These are phyloP conservation scores for Lecanicillium sp. DNA, from an alignment of 2,329 filamentous ascomycete genomes.

Conservation along the genomic window DNA sequence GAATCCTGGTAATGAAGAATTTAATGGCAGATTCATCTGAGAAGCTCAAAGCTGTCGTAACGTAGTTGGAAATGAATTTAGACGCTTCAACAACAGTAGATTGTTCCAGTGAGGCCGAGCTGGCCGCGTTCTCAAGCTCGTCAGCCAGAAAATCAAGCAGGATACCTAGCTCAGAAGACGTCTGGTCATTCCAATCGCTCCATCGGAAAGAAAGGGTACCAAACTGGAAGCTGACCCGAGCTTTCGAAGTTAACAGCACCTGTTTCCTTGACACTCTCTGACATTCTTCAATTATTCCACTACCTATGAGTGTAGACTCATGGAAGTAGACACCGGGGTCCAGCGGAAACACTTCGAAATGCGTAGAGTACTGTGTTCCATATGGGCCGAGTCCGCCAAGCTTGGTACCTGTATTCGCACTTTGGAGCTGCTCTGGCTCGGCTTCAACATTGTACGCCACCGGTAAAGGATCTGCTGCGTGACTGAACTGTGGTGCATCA, in stretches of 20 bases:
- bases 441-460: slow-evolving; percentile 5
- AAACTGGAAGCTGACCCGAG: slow-evolving; percentile 37
- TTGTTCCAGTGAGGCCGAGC: slow-evolving; percentile 12
- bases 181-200: slow-evolving; percentile 50
- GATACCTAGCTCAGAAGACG: slow-evolving; percentile 57
- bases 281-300: slow-evolving; percentile 41
- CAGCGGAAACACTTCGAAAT: slow-evolving; percentile 58
- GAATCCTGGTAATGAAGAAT: slow-evolving; percentile 37
- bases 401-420: slow-evolving; percentile 21
- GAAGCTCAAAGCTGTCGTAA: slow-evolving; percentile 38
- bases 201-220: slow-evolving; percentile 46
- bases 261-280: slow-evolving; percentile 25
- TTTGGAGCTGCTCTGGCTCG: slow-evolving; percentile 14
- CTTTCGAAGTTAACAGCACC: slow-evolving; percentile 25
- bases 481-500: slow-evolving; percentile 45
- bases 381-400: slow-evolving; percentile 53
- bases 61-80: slow-evolving; percentile 43
- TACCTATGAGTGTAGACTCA: slow-evolving; percentile 52
- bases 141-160: slow-evolving; percentile 55
- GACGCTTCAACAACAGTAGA: slow-evolving; percentile 27
- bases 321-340: slow-evolving; percentile 53
- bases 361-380: slow-evolving; percentile 54
- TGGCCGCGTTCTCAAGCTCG: slow-evolving; percentile 25
- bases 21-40: slow-evolving; percentile 27
- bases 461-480: slow-evolving; percentile 47